These are phyloP conservation scores for Phytopythium helicoides DNA, from an alignment of 352 stramenopile genomes.

Conservation along the genomic window DNA sequence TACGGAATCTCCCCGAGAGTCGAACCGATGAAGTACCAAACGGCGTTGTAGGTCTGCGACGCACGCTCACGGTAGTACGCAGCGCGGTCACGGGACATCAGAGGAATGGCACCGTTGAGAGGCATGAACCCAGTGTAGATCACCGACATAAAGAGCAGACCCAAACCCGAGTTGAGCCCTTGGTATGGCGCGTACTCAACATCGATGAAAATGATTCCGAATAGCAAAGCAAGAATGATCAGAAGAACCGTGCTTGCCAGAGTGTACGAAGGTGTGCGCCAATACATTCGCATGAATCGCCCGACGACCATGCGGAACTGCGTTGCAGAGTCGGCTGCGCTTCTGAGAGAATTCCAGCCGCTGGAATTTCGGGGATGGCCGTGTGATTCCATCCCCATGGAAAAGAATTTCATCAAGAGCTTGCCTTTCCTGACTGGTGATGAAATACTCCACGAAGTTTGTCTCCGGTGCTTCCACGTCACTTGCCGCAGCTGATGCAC, in stretches of 20 bases:
- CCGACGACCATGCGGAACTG: conserved; percentile 15
- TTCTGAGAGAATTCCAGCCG: conserved; percentile 16
- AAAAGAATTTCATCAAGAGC: conserved; percentile 20
- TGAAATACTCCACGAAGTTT: conserved; percentile 26
- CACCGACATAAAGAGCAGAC: conserved; percentile 52
- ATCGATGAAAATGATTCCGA: conserved; percentile 53
- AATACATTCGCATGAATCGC: conserved; percentile 29
- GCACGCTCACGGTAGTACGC: conserved; percentile 61
- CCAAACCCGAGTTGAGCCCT: conserved; percentile 35
- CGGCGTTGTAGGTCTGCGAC: conserved; percentile 73
- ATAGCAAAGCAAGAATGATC: conserved; percentile 51
- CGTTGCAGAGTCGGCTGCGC: conserved; percentile 8
- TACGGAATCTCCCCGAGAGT: conserved; percentile 50
- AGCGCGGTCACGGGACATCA: conserved; percentile 57
- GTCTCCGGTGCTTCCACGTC: background rate
- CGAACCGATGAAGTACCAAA: conserved; percentile 55
- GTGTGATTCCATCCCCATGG: background rate
- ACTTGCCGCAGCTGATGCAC: too few species aligned
- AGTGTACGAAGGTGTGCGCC: conserved; percentile 73
- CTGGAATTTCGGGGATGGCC: background rate
- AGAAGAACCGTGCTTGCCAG: conserved; percentile 52
- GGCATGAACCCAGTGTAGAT: conserved; percentile 64
- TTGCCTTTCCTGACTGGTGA: conserved; percentile 23
- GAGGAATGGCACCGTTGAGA: conserved; percentile 57
- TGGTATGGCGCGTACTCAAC: conserved; percentile 26